Evolutionary conservation across 2,329 filamentous ascomycete species (phyloP), one percentile per base, ranked within the genome.

Genomic region (Cladosporium sp.): DNA sequence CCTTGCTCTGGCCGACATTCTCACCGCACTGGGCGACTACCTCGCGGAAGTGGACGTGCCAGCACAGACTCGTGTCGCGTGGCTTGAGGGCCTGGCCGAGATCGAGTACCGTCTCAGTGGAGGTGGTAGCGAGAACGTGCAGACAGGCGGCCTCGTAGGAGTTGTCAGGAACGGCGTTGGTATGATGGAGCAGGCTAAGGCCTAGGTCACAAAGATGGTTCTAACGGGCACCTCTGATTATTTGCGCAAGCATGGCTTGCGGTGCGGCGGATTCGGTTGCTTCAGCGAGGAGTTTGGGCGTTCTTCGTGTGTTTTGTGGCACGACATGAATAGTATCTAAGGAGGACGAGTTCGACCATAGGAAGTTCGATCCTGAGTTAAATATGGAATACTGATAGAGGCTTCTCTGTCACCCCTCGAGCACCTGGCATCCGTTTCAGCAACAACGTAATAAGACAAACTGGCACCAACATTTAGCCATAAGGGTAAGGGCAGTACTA

Each of bases 131-230:
- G 93, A 98, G 72, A 73, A 76, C 5, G 80, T 98, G 52, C 93
- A 98, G 74, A 97, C 93, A 0, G 92, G 93, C 6, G 93, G 91
- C 0, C 77, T 96, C 39, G 88, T 97, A 9, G 93, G 92, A 1
- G 88, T 95, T 4, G 81, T 98, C 36, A 78, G 93, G 54, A 86
- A 81, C 50, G 93, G 93, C 0, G 91, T 88, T 25, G 92, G 95
- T 67, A 71, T 97, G 53, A 78, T 82, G 72, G 74, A 62, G 49
- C 56, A 59, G 50, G 53, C 49, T 13, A 55, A 53, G 30, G 53
- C 49, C n/a, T 59, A 49, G 46, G 20, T 9, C 4, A 9, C 4
- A 27, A 5, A 9, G 22, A 27, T 4, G 22, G 9, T 27, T 5
- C 4, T 27, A 9, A 27, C 4, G 22, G 4, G 9, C 22, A 9